Conservation (phyloP, 352 stramenopile genomes). For the Phytophthora megakarya region DNA sequence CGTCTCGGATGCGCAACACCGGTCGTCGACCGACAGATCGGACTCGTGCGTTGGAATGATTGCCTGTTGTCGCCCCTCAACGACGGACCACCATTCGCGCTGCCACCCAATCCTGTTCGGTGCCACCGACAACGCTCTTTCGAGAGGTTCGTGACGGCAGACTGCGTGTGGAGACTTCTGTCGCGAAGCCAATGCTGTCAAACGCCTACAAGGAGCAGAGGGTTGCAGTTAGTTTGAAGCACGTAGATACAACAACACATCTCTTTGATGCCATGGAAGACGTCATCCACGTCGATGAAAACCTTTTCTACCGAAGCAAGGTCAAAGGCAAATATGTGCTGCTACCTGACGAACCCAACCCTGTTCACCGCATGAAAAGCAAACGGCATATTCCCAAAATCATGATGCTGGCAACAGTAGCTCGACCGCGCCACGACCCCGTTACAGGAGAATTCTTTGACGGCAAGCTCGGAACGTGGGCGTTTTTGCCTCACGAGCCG, state of each 20-base stretch:
- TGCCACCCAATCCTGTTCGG: not conserved
- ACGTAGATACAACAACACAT: not conserved
- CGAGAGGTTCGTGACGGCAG: not conserved
- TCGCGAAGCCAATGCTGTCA: not conserved
- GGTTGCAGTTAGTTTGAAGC: not conserved
- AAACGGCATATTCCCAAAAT: not conserved
- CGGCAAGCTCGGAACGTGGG: constrained; percentile 5
- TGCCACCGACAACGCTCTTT: not conserved
- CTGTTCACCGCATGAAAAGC: not conserved
- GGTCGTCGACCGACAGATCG: too few relatives aligned
- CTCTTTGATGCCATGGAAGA: not conserved
- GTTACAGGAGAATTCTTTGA: constrained; percentile 1
- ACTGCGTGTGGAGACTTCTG: not conserved
- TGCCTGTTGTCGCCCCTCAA: not conserved
- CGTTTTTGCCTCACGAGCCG: constrained; percentile 1
- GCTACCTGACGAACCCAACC: not conserved
- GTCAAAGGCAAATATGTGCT: not conserved
- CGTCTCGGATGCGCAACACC: too few relatives aligned
- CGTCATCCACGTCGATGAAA: not conserved
- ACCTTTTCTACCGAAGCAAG: not conserved
- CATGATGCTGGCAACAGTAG: not conserved
- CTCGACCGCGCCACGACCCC: not conserved
- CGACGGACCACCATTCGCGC: not conserved
- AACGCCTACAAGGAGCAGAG: not conserved
- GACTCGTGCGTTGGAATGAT: too few relatives aligned